A percentile compares a stretch with the other conserved stretches of the same genome.
Evolutionary conservation across 441 rosid genomes (phyloP).

Genomic region (Gossypium gossypioides): DNA sequence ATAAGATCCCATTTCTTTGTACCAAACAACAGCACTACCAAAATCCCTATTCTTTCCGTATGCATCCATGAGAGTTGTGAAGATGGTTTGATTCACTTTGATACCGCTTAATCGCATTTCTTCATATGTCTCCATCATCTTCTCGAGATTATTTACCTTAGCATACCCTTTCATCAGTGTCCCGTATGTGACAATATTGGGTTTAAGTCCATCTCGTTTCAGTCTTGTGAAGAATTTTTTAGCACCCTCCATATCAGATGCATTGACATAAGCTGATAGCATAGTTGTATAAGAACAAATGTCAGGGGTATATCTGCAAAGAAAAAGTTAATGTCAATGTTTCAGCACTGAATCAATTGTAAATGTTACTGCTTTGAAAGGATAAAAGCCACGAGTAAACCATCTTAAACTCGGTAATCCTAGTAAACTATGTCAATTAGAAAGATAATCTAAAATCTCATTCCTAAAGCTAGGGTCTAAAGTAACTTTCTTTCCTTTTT

Average conservation of each 20-base stretch:
- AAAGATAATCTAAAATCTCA: background rate
- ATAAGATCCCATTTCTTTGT: slow-evolving; percentile 54
- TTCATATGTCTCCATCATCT: slow-evolving; percentile 61
- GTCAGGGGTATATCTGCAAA: slow-evolving; percentile 60
- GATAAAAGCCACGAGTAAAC: background rate
- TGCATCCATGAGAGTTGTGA: slow-evolving; percentile 83
- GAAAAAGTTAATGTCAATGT: background rate
- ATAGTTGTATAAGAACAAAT: slow-evolving; percentile 86
- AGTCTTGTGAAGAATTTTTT: slow-evolving; percentile 67
- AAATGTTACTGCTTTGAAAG: background rate
- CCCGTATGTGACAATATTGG: slow-evolving; percentile 73
- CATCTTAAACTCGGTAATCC: no score
- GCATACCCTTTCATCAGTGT: slow-evolving; percentile 79
- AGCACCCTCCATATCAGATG: slow-evolving; percentile 80
- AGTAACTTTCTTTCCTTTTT: background rate
- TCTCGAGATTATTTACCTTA: slow-evolving; percentile 52
- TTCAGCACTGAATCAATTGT: background rate
- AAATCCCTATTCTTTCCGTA: slow-evolving; percentile 70
- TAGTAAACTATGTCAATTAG: background rate
- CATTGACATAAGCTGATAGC: slow-evolving; percentile 84
- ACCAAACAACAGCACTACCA: slow-evolving; percentile 70
- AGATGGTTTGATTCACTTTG: slow-evolving; percentile 68
- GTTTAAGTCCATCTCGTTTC: slow-evolving; percentile 56
- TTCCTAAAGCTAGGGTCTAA: background rate
- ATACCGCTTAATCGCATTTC: slow-evolving; percentile 51